A percentile compares a stretch with the other conserved stretches of the same genome.
These are phyloP conservation scores for Aspergillus sclerotiicarbonarius DNA, from an alignment of 495 filamentous ascomycete genomes.

Conservation along the genomic window DNA sequence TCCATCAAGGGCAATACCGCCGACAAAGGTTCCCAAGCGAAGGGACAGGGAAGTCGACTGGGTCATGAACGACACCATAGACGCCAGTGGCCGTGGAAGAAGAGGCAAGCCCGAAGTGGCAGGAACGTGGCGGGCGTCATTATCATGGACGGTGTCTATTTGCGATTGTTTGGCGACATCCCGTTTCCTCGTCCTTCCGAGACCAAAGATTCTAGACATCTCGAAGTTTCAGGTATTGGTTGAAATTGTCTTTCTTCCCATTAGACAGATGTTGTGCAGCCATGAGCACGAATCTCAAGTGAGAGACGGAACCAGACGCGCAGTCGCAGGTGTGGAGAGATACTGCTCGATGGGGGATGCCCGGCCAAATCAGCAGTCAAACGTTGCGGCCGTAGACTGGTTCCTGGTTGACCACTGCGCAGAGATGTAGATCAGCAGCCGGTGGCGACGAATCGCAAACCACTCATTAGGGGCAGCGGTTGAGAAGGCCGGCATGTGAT, in stretches of 20 bases:
- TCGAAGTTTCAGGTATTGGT: constrained; percentile 24
- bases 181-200: constrained; percentile 15
- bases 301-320: neutral
- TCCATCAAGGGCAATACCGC: constrained; percentile 61
- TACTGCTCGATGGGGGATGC: neutral
- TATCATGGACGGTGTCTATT: constrained; percentile 10
- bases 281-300: constrained; percentile 15
- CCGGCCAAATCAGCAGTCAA: neutral
- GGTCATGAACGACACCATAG: constrained; percentile 65
- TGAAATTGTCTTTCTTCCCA: constrained; percentile 1
- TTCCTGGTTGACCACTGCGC: neutral
- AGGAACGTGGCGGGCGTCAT: constrained; percentile 26
- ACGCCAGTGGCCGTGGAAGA: constrained; percentile 64
- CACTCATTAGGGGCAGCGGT: neutral
- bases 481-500: constrained; percentile 21
- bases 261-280: constrained; percentile 2
- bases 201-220: constrained; percentile 25
- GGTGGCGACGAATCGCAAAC: constrained; percentile 4
- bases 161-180: constrained; percentile 14
- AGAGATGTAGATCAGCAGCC: constrained; percentile 8
- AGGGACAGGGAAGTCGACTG: constrained; percentile 68
- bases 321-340: neutral
- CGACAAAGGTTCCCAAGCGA: constrained; percentile 66
- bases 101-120: constrained; percentile 55
- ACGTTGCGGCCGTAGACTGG: neutral